phyloP scores from a whole-genome alignment of 257 asterid genomes.

The Solanum acaule region DNA sequence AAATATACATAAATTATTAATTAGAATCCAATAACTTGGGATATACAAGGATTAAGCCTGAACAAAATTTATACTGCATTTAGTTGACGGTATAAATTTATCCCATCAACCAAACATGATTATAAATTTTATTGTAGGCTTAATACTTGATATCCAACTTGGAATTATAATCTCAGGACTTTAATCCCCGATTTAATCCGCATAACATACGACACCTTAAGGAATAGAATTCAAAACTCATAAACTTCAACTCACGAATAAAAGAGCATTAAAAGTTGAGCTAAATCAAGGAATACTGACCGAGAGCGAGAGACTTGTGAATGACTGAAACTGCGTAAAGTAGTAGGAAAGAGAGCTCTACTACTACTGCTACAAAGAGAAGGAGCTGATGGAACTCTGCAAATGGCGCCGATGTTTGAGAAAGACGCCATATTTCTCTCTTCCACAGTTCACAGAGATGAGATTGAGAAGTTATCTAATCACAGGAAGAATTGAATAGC shows the following conservation, averaged over 20 bases:
- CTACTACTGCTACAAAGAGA: background rate
- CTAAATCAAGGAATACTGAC: background rate
- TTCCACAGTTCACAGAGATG: background rate
- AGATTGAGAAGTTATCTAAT: background rate
- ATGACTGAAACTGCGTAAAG: background rate
- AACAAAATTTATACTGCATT: background rate
- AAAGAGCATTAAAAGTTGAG: background rate
- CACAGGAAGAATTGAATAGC: background rate
- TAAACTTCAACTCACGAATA: background rate
- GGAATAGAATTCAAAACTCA: background rate
- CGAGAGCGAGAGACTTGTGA: constrained; percentile 5
- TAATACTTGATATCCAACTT: background rate
- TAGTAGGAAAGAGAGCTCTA: constrained; percentile 1
- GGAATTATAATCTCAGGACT: background rate
- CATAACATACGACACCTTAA: background rate
- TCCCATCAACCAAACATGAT: background rate
- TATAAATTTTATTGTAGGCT: background rate
- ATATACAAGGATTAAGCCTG: background rate
- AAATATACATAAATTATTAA: background rate
- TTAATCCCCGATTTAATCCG: background rate
- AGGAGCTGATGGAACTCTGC: constrained; percentile 6
- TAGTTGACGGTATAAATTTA: background rate
- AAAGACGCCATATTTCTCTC: background rate
- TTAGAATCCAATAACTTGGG: background rate
- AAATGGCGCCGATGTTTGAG: constrained; percentile 6